Base-by-base conservation (phyloP, 1,139 yeast genomes). In the Magnusiomyces paraingens region DNA sequence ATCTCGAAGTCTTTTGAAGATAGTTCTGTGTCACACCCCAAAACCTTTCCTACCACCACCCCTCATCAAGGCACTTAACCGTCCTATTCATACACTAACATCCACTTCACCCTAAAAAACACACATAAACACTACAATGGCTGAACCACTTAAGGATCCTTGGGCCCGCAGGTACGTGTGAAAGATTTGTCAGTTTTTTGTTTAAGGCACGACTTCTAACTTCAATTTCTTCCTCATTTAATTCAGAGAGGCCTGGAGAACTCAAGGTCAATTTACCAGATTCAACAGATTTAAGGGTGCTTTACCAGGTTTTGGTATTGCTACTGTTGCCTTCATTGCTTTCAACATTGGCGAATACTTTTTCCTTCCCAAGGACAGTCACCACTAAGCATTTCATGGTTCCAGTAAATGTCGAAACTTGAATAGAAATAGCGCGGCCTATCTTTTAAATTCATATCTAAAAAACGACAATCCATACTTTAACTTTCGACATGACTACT, bases 201-300 rank as follows among this genome's bases (percentile, higher is more conserved):
- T 38, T 39, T 29, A 11, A 11, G 39, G 18, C 26, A 14, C 40
- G 18, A 32, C 39, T 22, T 14, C 18, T 12, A 14, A 18, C 22
- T 18, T 17, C n/a, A n/a, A 10, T 4, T 36, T 15, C 22, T 5
- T 5, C 18, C 26, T n/a, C 42, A 10, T 18, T 54, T 52, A 49
- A 54, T 21, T 26, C 60, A 85, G 95, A 78, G 95, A 88, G 69
- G 95, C 95, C 53, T 88, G 96, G 96, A 83, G 95, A 76, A 85
- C 82, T 71, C 84, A 83, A 64, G 95, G 94, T 57, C 87, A 83
- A 56, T 88, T 88, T 73, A 77, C 86, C 56, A 81, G 91, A 63
- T 72, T 73, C 55, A 83, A 84, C 71, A 76, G 94, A 64, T 84
- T 82, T 71, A 83, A 77, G 64, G 81, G 81, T 57, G 79, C 87